These are phyloP conservation scores for Phytophthora hibernalis DNA, from an alignment of 352 stramenopile species.

Conservation along the genomic window DNA sequence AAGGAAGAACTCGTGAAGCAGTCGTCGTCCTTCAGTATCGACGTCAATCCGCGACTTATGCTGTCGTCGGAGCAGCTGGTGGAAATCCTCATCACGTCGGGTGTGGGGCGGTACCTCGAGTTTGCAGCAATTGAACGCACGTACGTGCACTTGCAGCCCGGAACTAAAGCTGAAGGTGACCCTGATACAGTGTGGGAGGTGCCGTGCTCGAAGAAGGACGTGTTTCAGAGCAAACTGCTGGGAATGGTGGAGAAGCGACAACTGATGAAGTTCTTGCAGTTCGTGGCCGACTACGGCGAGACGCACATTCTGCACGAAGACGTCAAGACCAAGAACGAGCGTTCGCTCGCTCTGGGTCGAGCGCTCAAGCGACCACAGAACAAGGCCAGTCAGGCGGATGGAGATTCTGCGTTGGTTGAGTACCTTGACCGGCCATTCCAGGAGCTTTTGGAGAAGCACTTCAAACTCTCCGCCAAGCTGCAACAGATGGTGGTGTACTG, in stretches of 20 bases:
- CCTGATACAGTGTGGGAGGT: slow-evolving; percentile 75
- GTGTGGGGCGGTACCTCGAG: slow-evolving; percentile 88
- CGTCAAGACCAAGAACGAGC: slow-evolving; percentile 88
- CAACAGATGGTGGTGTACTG: slow-evolving; percentile 89
- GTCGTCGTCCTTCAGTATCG: slow-evolving; percentile 77
- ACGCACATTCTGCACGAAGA: slow-evolving; percentile 77
- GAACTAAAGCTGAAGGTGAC: slow-evolving; percentile 7
- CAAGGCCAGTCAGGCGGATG: slow-evolving; percentile 63
- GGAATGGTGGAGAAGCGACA: slow-evolving; percentile 87
- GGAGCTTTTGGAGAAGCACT: slow-evolving; percentile 70
- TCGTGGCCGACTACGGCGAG: slow-evolving; percentile 86
- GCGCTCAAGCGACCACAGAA: slow-evolving; percentile 89
- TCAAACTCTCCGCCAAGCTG: slow-evolving; percentile 80
- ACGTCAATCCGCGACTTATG: slow-evolving; percentile 83
- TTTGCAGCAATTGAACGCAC: slow-evolving; percentile 88
- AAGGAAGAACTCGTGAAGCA: slow-evolving; percentile 46
- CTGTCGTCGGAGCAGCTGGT: slow-evolving; percentile 83
- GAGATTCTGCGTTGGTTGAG: slow-evolving; percentile 36
- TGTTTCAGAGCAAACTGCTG: slow-evolving; percentile 90
- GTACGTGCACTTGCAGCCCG: slow-evolving; percentile 67
- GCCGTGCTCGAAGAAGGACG: slow-evolving; percentile 91
- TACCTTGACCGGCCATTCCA: slow-evolving; percentile 74
- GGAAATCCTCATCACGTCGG: slow-evolving; percentile 84
- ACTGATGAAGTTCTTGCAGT: slow-evolving; percentile 93
- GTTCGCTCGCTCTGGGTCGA: slow-evolving; percentile 73